phyloP scores from a whole-genome alignment of 805 yeast genomes.

The Hanseniaspora valbyensis region DNA sequence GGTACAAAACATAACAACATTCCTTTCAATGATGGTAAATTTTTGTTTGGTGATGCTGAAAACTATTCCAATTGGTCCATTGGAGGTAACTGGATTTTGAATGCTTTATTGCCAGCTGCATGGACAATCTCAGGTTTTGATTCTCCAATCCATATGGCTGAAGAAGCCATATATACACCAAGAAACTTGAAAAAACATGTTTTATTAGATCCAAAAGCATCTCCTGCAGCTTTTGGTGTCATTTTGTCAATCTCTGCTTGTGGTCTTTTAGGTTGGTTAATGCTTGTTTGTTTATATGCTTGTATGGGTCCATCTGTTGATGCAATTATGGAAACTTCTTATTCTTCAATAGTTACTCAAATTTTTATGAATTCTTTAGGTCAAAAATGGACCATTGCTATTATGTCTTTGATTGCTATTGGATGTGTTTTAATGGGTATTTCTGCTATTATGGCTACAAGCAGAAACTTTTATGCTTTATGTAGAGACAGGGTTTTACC shows the following conservation, averaged over 20 bases:
- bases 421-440: slow-evolving; percentile 63
- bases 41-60: slow-evolving; percentile 44
- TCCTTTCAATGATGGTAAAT: slow-evolving; percentile 38
- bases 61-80: slow-evolving; percentile 45
- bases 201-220: slow-evolving; percentile 16
- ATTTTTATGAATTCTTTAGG: slow-evolving; percentile 52
- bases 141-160: slow-evolving; percentile 61
- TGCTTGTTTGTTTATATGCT: slow-evolving; percentile 44
- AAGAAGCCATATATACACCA: slow-evolving; percentile 52
- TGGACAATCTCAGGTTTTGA: slow-evolving; percentile 72
- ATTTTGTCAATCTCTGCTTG: slow-evolving; percentile 47
- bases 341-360: slow-evolving; percentile 55
- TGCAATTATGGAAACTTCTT: slow-evolving; percentile 33
- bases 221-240: slow-evolving; percentile 54
- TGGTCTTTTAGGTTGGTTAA: slow-evolving; percentile 47
- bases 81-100: slow-evolving; percentile 46
- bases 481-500: slow-evolving; percentile 71
- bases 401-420: slow-evolving; percentile 47
- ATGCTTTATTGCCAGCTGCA: slow-evolving; percentile 51
- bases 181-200: slow-evolving; percentile 16
- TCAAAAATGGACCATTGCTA: slow-evolving; percentile 52
- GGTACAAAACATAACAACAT: slow-evolving; percentile 36
- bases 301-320: slow-evolving; percentile 39
- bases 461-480: slow-evolving; percentile 66
- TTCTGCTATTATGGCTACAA: slow-evolving; percentile 49